A percentile compares a stretch with the other conserved stretches of the same genome.
Conservation (phyloP, 495 filamentous ascomycete species). For the Emericellopsis terricola region DNA sequence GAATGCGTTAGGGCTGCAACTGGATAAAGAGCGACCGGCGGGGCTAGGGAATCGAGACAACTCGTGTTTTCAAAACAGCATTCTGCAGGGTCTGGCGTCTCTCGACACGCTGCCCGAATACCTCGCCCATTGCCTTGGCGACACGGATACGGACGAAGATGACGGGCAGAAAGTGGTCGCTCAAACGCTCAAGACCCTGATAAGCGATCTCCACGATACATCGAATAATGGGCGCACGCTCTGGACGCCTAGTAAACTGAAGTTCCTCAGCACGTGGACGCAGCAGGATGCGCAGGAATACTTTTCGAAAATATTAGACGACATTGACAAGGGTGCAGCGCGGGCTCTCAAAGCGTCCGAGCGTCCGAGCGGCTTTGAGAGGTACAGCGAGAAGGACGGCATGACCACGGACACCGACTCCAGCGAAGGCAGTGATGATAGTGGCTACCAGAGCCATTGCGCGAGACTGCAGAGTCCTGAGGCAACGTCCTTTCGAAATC, state of each 20-base stretch:
- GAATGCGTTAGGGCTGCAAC: slow-evolving; percentile 19
- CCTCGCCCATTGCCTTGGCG: slow-evolving; percentile 16
- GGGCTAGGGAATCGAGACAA: slow-evolving; percentile 86
- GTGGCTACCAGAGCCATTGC: slow-evolving; percentile 24
- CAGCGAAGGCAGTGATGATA: slow-evolving; percentile 29
- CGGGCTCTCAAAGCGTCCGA: slow-evolving; percentile 11
- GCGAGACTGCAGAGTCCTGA: slow-evolving; percentile 9
- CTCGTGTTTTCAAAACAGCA: slow-evolving; percentile 95
- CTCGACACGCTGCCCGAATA: slow-evolving; percentile 41
- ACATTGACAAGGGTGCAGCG: slow-evolving; percentile 62
- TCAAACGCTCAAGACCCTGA: slow-evolving; percentile 39
- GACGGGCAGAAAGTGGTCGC: slow-evolving; percentile 11
- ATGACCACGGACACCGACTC: slow-evolving; percentile 14
- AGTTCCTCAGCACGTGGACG: slow-evolving; percentile 81
- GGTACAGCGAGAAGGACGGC: neutral
- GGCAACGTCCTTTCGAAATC: slow-evolving; percentile 23
- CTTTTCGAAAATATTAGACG: slow-evolving; percentile 73
- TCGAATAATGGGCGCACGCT: slow-evolving; percentile 49
- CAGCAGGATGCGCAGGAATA: slow-evolving; percentile 99
- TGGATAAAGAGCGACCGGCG: slow-evolving; percentile 31
- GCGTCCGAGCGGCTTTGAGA: neutral
- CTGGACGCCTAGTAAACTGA: slow-evolving; percentile 61
- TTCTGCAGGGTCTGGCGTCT: slow-evolving; percentile 72
- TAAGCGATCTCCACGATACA: slow-evolving; percentile 46
- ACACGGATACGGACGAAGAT: slow-evolving; percentile 14